Evolutionary conservation across 148 eudicot species (phyloP), one percentile per base, ranked within the genome.

Genomic region (Rhododendron simsii): DNA sequence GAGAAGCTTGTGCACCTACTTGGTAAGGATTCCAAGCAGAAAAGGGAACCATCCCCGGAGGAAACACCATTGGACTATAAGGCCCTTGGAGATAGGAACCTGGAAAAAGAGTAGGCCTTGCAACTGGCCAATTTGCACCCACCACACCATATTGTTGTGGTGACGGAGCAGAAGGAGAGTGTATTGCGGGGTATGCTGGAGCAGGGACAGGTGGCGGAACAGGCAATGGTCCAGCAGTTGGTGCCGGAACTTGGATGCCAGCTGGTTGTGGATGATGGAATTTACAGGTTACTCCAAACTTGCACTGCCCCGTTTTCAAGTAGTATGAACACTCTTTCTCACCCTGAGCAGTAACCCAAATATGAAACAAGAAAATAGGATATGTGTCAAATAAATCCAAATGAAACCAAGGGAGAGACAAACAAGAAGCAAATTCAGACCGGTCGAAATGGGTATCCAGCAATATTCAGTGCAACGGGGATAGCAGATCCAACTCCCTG

Each of bases 281-380:
- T 91, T 97, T 97, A 90, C 99, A 97, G 39, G 98, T 94, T 89
- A 86, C 86, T 28, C 99, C 99, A 88, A 94, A 97, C 87, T 97
- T 97, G 90, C 99, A 97, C 74, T 93, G 95, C 88, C 98, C 98
- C 16, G 94, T 95, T 90, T 93, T 97, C 84, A 92, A 85, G 88
- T 93, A 97, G 88, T 97, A 97, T 9, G 96, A 88, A 84, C 99
- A 97, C 88, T 97, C 98, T 85, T 95, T 97, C 89, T 97, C 99
- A 83, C 96, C 99, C 99, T 97, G 94, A 69, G 35, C 44, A 79
- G 82, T 21, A 84, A 69, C 30, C n/a, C 50, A 23, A 67, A 82
- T 39, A 59, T 80, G 63, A 81, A 26, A 53, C 44, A 67, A 84
- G 14, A 41, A 28, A 65, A 77, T 48, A 45, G 28, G 9, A 48